phyloP scores from a whole-genome alignment of 352 stramenopile species.

The Aphanomyces astaci region DNA sequence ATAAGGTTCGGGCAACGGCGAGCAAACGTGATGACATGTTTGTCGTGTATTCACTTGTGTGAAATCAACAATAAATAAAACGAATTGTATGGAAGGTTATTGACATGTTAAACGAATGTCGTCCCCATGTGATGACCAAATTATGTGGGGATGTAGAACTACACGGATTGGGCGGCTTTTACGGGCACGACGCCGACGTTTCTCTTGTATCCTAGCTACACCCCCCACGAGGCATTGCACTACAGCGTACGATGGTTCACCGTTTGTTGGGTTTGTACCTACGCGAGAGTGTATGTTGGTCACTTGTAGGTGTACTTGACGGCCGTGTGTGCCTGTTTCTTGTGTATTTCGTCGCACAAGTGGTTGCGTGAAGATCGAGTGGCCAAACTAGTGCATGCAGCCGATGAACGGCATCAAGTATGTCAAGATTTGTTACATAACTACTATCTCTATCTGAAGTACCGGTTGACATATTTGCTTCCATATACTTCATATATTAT shows the following conservation, averaged over 20 bases:
- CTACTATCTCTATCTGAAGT: too few species aligned
- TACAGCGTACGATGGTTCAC: conserved; percentile 37
- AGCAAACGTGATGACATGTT: too few species aligned
- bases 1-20: too few species aligned
- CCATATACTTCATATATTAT: too few species aligned
- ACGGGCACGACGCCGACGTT: conserved; percentile 44
- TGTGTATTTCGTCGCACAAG: conserved; percentile 55
- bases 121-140: too few species aligned
- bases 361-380: conserved; percentile 65
- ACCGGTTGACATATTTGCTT: too few species aligned
- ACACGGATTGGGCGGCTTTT: conserved; percentile 34
- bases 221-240: conserved; percentile 38
- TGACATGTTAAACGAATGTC: too few species aligned
- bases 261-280: too few species aligned
- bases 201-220: conserved; percentile 53
- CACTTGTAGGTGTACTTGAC: conserved; percentile 36
- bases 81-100: too few species aligned
- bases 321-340: conserved; percentile 38
- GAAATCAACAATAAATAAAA: too few species aligned
- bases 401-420: conserved; percentile 43
- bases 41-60: too few species aligned
- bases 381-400: conserved; percentile 45
- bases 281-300: neutral
- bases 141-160: conserved; percentile 6
- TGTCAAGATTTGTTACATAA: too few species aligned